Base-by-base conservation (phyloP, 2,329 filamentous ascomycete species). In the Botrytis aclada region DNA sequence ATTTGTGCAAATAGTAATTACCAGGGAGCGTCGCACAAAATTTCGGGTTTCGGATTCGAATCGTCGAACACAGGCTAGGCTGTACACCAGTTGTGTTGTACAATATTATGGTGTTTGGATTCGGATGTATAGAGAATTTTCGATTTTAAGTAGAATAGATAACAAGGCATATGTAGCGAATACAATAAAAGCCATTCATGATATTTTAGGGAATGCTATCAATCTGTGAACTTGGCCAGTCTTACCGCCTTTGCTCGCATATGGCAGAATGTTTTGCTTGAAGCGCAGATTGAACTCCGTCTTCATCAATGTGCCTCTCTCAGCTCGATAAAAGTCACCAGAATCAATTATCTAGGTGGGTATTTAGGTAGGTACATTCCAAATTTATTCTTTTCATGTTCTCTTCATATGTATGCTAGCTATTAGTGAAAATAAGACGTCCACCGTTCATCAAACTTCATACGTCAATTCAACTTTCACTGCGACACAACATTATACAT, bases 231-330 rank as follows among this genome's bases (percentile, higher is more conserved):
- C 12, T n/a, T 61, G 51, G 6, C 6, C 16, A 29, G 1, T 29
- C 51, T 56, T 29, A 56, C 51, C 51, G 51, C n/a, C 51, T 56
- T 56, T 16, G 6, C 51, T 9, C 51, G 12, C 47, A 56, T 56
- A 14, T 56, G 51, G 51, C 51, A 56, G n/a, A 56, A 56, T 56
- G n/a, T 29, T 9, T 29, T 56, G n/a, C 51, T 56, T 56, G 51
- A 51, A 37, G 45, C 63, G 63, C 63, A 66, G 43, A 66, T 51
- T 51, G 63, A 66, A 66, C 45, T 67, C 64, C 64, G 64, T 67
- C 64, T 37, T 37, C 20, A 29, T 41, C 34, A 18, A 65, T n/a
- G 12, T 65, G 25, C 16, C 32, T 54, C 29, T 9, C 32, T 39
- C 34, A 39, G 25, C 45, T 54, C 51, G 34, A 54, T 9, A n/a